Evolutionary conservation across 345 rosid species (phyloP), one percentile per base, ranked within the genome.

Genomic region (Dimocarpus longan): DNA sequence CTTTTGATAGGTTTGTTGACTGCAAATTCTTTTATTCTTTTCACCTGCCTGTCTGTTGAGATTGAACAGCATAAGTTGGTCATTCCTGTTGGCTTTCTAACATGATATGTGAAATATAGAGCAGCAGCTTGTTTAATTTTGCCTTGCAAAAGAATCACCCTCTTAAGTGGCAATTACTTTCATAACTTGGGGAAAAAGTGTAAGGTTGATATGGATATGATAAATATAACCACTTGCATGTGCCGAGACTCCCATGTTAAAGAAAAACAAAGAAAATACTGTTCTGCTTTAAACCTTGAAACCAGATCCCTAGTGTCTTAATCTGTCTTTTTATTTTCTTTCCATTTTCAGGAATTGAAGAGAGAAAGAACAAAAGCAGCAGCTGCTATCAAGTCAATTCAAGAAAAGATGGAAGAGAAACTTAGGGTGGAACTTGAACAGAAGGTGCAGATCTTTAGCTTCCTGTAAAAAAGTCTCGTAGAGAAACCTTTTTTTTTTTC

Each of bases 321-420:
- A n/a, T 52, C 18, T 52, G 4, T 13, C 18, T 4, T 13, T 8
- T 60, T 8, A 6, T 60, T 22, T 1, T 75, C 66, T 54, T 59
- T 24, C 42, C 68, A 70, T 81, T 66, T 86, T 73, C 91, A 97
- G 99, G 98, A 97, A 89, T 78, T 97, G 81, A 94, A 92, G 84
- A 89, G 97, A 93, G 99, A 97, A 79, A 89, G 84, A 86, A 85
- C 87, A 77, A 94, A 92, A 84, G 97, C 98, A 77, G 97, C 92
- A 26, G 89, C 93, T 83, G 88, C 98, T 68, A 83, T 94, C 82
- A 93, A 89, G 80, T 76, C 91, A 9, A 89, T 93, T 83, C 92
- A 93, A 86, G 98, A 93, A 83, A 93, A 89, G 84, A 85, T 93
- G 91, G 98, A 92, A 83, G 93, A 93, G 77, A 93, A 88, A 79